Base-by-base conservation (phyloP, 352 stramenopile genomes). In the Phytophthora pseudosyringae region DNA sequence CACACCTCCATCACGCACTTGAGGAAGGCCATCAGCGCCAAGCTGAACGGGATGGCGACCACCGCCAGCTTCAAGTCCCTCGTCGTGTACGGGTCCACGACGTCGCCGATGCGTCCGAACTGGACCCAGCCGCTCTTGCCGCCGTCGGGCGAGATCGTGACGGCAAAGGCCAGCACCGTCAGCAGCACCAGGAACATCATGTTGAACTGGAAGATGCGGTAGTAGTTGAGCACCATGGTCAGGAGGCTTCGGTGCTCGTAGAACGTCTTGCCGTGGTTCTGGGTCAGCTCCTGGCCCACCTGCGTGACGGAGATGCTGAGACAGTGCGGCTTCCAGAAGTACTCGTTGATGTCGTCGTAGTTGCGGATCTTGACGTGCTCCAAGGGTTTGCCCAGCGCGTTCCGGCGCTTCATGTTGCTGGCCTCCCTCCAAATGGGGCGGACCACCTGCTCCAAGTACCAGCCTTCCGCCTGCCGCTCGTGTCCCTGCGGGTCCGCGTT, bases 191-290 rank as follows among this genome's bases (percentile, higher is more conserved):
- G 49, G 52, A 90, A 92, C 75, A 92, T 84, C 35, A 91, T 64
- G 59, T 93, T 90, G 72, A 93, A 93, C 52, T 90, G 80, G 69
- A 93, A 93, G 60, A 93, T 93, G 15, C 83, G 82, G 66, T 91
- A 91, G 67, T 90, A 93, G 58, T 91, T 90, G 25, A 93, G 65
- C 26, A 93, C 64, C 45, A 91, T 68, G 2, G 81, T 91, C 15
- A 93, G 75, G 21, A 93, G 49, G 40, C 76, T 88, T 12, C 83
- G 81, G 61, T 93, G 81, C 54, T 93, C 83, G 67, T 90, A 91
- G 64, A 89, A 93, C 28, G 83, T 91, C 68, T 93, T 93, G 64
- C 76, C 78, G 59, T 91, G 81, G 53, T 88, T 81, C 46, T 75
- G 62, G 25, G 68, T 76, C 12, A 93, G 44, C 41, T 89, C 80